Base-by-base conservation (phyloP, 129 eudicot species). In the Sambucus nigra region DNA sequence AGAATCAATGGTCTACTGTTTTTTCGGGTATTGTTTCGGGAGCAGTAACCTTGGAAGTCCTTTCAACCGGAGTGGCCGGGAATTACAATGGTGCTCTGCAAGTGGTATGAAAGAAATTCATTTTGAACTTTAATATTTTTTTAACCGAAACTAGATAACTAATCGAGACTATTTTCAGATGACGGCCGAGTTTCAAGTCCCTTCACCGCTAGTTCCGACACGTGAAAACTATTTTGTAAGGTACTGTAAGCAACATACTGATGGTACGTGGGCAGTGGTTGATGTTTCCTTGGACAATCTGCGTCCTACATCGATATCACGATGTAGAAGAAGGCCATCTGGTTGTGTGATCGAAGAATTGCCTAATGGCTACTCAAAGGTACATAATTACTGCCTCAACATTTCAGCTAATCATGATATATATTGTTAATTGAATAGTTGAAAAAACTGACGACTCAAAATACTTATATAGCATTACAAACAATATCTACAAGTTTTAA, bases 161-260 rank as follows among this genome's bases (percentile, higher is more conserved):
- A 14, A n/a, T 29, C 13, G 3, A 15, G 7, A 19, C 57, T 66
- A 11, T 18, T 61, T 67, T 17, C 73, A 91, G 98, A 91, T 91
- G 95, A 85, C 89, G 55, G 95, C 97, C 13, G 97, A 89, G 75
- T 81, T 75, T 55, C 97, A 89, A 49, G 88, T 89, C 13, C 95
- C 99, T 9, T 86, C 99, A 14, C 99, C 99, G n/a, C 48, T 82
- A 14, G 96, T 92, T 73, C 99, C 99, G 56, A 92, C 99, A 35
- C 76, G 99, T 5, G 96, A 92, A 28, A 79, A 79, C 73, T 86
- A 82, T 66, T 86, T 92, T 25, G 91, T 86, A 11, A 68, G 99
- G 60, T 92, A 92, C 45, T 92, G 96, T 53, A 92, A 92, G 62
- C 94, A 79, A 31, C 95, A 76, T 63, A 52, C 55, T 9, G 84